Conservation (phyloP, 345 rosid genomes). For the Theobroma cacao region DNA sequence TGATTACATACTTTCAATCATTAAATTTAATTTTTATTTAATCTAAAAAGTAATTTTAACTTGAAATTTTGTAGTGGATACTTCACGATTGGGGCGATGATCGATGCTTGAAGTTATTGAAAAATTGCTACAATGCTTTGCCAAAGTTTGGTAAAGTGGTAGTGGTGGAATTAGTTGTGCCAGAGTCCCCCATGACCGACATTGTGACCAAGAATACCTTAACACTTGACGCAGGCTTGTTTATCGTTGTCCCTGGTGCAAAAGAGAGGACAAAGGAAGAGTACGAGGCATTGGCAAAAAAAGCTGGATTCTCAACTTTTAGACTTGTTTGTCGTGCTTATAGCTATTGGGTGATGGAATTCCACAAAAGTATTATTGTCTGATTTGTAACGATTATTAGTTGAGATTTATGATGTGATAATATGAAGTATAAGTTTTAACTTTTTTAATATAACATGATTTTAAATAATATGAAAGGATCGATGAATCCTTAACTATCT, state of each 20-base stretch:
- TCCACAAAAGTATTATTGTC: not conserved
- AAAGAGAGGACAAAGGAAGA: slow-evolving; percentile 34
- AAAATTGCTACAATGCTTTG: slow-evolving; percentile 26
- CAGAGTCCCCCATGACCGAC: slow-evolving; percentile 12
- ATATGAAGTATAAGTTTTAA: no score
- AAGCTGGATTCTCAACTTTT: slow-evolving; percentile 24
- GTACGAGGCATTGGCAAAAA: slow-evolving; percentile 23
- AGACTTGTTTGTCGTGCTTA: slow-evolving; percentile 19
- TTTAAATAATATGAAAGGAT: no score
- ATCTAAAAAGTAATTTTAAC: no score
- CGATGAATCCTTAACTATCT: no score
- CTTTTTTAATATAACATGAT: no score
- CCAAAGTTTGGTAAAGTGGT: slow-evolving; percentile 38
- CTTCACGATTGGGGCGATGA: slow-evolving; percentile 43
- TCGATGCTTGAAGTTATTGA: slow-evolving; percentile 32
- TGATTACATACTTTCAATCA: not conserved
- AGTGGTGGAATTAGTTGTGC: slow-evolving; percentile 19
- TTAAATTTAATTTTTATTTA: no score
- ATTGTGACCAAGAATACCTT: slow-evolving; percentile 10
- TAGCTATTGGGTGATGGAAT: slow-evolving; percentile 32
- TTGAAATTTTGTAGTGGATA: slow-evolving; percentile 18
- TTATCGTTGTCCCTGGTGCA: slow-evolving; percentile 21
- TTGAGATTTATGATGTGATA: no score
- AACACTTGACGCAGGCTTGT: slow-evolving; percentile 23
- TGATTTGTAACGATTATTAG: no score